Evolutionary conservation across 352 stramenopile species (phyloP).

Genomic region (Globisporangium acanthophoron): DNA sequence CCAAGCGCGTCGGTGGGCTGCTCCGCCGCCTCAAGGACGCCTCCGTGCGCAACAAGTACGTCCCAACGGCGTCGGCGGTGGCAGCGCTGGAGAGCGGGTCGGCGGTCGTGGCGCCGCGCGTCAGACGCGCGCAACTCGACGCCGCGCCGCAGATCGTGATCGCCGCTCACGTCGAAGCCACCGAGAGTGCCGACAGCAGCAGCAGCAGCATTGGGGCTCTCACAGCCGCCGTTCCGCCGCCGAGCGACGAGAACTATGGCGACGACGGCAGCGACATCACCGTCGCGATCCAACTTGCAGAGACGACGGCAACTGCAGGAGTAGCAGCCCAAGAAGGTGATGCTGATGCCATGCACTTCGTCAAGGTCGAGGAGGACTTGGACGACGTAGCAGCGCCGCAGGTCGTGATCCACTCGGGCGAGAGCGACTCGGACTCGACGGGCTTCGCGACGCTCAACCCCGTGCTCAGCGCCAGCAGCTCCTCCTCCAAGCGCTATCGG

Average conservation of each 20-base stretch:
- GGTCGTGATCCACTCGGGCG: constrained; percentile 70
- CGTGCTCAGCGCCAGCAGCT: constrained; percentile 26
- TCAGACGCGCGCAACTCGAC: background rate
- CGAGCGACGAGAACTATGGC: constrained; percentile 2
- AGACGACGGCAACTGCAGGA: background rate
- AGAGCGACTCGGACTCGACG: constrained; percentile 49
- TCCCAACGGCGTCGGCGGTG: constrained; percentile 2
- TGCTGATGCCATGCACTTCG: background rate
- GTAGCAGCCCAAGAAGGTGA: background rate
- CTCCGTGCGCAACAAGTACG: constrained; percentile 22
- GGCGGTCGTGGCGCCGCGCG: background rate
- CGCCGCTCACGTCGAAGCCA: background rate
- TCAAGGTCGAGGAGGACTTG: constrained; percentile 17
- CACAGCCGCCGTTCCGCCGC: background rate
- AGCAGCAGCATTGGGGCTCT: background rate
- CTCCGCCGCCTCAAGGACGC: constrained; percentile 26
- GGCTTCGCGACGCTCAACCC: constrained; percentile 67
- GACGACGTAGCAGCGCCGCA: constrained; percentile 24
- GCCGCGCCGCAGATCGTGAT: constrained; percentile 12
- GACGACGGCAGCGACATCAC: constrained; percentile 41
- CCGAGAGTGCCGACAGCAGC: background rate
- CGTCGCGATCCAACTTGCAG: constrained; percentile 29
- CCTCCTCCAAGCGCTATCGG: constrained; percentile 1
- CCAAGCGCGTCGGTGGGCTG: constrained; percentile 19
- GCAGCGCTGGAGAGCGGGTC: background rate